Base-by-base conservation (phyloP, 1,284 basidiomycete species). In the Xerocomus amazonicus region DNA sequence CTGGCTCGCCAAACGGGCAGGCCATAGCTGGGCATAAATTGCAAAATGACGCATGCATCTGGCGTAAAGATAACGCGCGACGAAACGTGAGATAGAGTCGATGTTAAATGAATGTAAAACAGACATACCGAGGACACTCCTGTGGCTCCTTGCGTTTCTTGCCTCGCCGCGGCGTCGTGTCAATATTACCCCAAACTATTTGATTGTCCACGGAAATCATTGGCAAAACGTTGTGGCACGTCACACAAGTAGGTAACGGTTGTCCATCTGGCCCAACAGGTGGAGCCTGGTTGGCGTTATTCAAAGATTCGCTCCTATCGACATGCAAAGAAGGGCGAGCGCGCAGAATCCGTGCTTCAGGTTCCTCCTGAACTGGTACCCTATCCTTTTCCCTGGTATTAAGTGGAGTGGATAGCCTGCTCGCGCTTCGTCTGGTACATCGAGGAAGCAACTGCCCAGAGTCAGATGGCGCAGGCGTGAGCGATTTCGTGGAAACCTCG, bases 21-120 rank as follows among this genome's bases (percentile, higher is more conserved):
- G 87, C 88, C 88, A 90, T 3, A 76, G 66, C 43, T 76, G 71
- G 5, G 72, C 74, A 66, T 89, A 90, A 50, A 90, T 90, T 14
- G 82, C 85, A 55, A 74, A 77, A 63, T 90, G 87, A 16, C 87
- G 83, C 67, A 89, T 75, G 62, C 87, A 90, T 52, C 87, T 90
- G 57, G 48, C 17, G 28, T 47, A 34, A 52, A 33, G 45, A 45
- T 43, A 45, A 43, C 52, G 55, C 28, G 36, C 45, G 45, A 37
- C 45, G 45, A 54, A 54, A 50, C 44, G 51, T 66, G 51, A 58
- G 56, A 62, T 53, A 51, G 28, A 14, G 39, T 41, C 39, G 35
- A 35, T 46, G 17, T 46, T 41, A 19, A 50, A 52, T 58, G 49
- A 59, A 60, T 44, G 46, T 40, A 47, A 57, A 33, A 39, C 53